Base-by-base conservation (phyloP, 2,329 filamentous ascomycete genomes). In the Samsoniella hepiali region DNA sequence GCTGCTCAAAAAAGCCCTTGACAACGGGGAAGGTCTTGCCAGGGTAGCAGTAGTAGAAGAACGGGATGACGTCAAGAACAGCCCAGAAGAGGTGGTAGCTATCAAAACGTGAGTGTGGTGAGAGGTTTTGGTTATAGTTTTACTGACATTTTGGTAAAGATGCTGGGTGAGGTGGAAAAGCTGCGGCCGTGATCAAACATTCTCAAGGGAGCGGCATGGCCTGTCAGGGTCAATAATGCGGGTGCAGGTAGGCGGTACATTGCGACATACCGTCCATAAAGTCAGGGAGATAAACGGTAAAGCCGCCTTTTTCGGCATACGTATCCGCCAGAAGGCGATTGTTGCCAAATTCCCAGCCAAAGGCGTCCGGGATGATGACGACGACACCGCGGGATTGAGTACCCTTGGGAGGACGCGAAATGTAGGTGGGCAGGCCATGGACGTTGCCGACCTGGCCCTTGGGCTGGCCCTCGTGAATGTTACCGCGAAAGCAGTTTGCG, bases 301-400 rank as follows among this genome's bases (percentile, higher is more conserved):
- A 84, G 15, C 74, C 73, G 5, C 79, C 79, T 68, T 80, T 80
- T 64, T 76, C 75, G n/a, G 83, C 82, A 67, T 84, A 84, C 49
- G 73, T 72, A 67, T 87, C 84, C 5, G 82, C 82, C 40, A 86
- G 70, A 6, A 85, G 71, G 44, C 81, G 76, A 58, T 77, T 79
- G 71, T 86, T 86, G 29, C 78, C 72, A 65, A 86, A 81, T 2
- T 77, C 74, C 78, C 82, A 83, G 17, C 84, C 84, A 67, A 86
- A 85, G 0, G 79, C 79, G 68, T 86, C 84, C 0, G 83, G 77
- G 38, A 87, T 76, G 57, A 85, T 76, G 49, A 86, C 79, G 10
- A 86, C 72, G 64, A 84, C 78, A 11, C 76, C 83, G 44, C 78
- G 79, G n/a, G 74, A 49, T 0, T 63, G 8, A 10, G 50, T 58